phyloP scores from a whole-genome alignment of 768 basidiomycete genomes.

The Calocybe gangraenosa region DNA sequence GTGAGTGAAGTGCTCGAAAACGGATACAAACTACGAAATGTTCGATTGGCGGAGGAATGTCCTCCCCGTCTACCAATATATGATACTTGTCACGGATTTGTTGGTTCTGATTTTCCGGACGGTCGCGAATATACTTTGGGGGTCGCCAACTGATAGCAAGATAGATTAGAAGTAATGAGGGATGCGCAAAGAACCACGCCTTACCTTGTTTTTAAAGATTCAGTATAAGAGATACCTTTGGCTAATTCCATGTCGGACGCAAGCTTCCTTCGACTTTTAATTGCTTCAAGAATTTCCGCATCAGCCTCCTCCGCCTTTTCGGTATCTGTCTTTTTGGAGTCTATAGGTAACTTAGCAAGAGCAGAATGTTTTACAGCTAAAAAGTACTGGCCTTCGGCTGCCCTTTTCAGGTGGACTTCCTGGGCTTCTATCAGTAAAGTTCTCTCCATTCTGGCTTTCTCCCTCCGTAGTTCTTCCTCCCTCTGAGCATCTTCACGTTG shows the following conservation, averaged over 20 bases:
- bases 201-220: constrained; percentile 79
- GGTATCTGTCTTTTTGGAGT: constrained; percentile 83
- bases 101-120: constrained; percentile 64
- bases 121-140: constrained; percentile 75
- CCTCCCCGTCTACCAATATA: constrained; percentile 92
- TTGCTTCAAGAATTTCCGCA: constrained; percentile 86
- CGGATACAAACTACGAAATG: constrained; percentile 61
- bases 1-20: constrained; percentile 8
- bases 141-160: constrained; percentile 69
- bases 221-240: constrained; percentile 87
- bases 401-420: constrained; percentile 85
- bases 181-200: constrained; percentile 4
- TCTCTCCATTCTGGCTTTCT: constrained; percentile 77
- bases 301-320: constrained; percentile 88
- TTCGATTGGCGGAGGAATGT: constrained; percentile 90
- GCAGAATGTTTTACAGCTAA: not conserved
- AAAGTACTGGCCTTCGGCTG: constrained; percentile 61
- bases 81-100: constrained; percentile 86
- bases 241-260: constrained; percentile 93
- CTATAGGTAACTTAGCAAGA: constrained; percentile 26
- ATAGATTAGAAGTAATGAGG: not conserved
- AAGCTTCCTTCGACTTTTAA: constrained; percentile 85
- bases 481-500: not conserved
- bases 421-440: constrained; percentile 91
- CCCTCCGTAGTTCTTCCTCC: constrained; percentile 72